Evolutionary conservation across 202 grass and related monocot species (phyloP).

Genomic region (Digitaria exilis): DNA sequence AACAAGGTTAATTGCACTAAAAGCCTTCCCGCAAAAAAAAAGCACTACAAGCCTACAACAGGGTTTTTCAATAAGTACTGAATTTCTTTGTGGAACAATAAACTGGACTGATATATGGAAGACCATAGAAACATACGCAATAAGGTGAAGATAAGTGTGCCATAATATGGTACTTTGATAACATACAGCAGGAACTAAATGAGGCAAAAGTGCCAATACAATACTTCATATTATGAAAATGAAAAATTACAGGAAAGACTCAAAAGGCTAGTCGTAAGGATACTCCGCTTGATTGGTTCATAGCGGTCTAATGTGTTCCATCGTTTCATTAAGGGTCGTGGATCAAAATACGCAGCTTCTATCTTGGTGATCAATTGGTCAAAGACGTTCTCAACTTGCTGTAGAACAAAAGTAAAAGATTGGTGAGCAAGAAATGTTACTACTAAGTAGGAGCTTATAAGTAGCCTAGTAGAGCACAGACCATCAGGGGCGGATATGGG

Average conservation of each 20-base stretch:
- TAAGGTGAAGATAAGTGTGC: neutral
- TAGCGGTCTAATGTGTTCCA: constrained; percentile 55
- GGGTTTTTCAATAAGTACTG: constrained; percentile 13
- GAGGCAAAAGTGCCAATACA: constrained; percentile 6
- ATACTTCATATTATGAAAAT: neutral
- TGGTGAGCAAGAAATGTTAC: neutral
- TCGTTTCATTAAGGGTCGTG: constrained; percentile 66
- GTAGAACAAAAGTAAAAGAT: constrained; percentile 2
- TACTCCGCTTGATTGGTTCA: constrained; percentile 90
- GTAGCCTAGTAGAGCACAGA: neutral
- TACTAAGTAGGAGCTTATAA: neutral
- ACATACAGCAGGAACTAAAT: neutral
- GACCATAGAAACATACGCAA: neutral
- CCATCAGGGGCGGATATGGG: too few relatives aligned
- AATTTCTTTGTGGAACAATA: constrained; percentile 6
- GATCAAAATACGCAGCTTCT: constrained; percentile 69
- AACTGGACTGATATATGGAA: constrained; percentile 13
- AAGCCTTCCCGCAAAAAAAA: too few relatives aligned
- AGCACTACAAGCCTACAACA: neutral
- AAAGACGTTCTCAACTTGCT: too few relatives aligned
- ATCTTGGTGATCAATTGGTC: constrained; percentile 57
- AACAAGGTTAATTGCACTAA: neutral
- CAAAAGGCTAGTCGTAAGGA: constrained; percentile 47
- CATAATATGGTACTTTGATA: neutral
- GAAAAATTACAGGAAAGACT: neutral